Evolutionary conservation across 352 stramenopile genomes (phyloP).

Genomic region (Pythium grandisporangium): DNA sequence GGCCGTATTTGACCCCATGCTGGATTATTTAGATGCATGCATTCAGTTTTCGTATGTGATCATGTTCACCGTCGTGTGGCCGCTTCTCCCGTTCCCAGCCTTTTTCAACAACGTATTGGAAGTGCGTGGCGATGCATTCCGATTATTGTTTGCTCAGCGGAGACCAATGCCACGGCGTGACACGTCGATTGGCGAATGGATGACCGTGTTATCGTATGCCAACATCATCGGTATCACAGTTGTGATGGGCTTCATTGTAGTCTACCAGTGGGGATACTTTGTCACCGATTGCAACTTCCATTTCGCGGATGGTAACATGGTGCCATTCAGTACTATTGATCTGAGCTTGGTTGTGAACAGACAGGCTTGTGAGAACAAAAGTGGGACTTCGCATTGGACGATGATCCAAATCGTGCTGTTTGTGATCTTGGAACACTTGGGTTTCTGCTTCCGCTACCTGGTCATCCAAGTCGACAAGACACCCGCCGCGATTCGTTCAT

Average conservation of each 20-base stretch:
- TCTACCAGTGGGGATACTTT: slow-evolving; percentile 84
- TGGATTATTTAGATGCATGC: slow-evolving; percentile 83
- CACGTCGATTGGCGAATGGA: slow-evolving; percentile 77
- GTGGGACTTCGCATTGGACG: slow-evolving; percentile 29
- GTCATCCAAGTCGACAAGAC: slow-evolving; percentile 74
- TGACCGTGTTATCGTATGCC: slow-evolving; percentile 74
- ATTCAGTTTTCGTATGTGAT: slow-evolving; percentile 88
- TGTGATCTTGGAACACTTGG: slow-evolving; percentile 72
- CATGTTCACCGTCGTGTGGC: slow-evolving; percentile 89
- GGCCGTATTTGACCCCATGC: slow-evolving; percentile 70
- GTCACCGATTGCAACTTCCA: slow-evolving; percentile 65
- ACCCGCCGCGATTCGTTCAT: slow-evolving; percentile 59
- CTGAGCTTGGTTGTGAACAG: slow-evolving; percentile 17
- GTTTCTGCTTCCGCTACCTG: slow-evolving; percentile 79
- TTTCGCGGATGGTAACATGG: slow-evolving; percentile 59
- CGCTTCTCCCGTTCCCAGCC: slow-evolving; percentile 76
- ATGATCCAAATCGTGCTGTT: slow-evolving; percentile 82
- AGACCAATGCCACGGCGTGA: slow-evolving; percentile 76
- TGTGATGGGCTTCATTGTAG: slow-evolving; percentile 67
- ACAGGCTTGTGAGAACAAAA: slow-evolving; percentile 31
- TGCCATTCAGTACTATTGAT: slow-evolving; percentile 62
- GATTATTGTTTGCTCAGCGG: slow-evolving; percentile 68
- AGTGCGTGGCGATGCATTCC: slow-evolving; percentile 77
- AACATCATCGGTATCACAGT: slow-evolving; percentile 83
- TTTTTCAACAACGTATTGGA: slow-evolving; percentile 85